Percentiles rank a stretch among this genome's conserved stretches.
Conservation (phyloP, 768 basidiomycete species). For the Rhodosporidiobolus odoratus region DNA sequence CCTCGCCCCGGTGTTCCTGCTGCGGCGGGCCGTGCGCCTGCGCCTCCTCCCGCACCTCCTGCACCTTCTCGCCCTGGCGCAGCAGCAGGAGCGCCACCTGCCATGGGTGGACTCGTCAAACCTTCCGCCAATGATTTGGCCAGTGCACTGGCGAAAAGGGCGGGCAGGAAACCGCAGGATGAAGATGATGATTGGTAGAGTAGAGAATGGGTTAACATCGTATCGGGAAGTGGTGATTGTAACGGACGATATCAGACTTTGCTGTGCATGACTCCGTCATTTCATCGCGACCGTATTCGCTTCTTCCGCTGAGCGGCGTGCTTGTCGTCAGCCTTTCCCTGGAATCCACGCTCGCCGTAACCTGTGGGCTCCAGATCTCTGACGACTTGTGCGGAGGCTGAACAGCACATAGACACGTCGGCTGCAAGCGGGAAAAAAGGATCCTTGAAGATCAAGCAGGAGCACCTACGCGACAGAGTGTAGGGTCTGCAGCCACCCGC, state of each 20-base stretch:
- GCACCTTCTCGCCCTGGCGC: neutral
- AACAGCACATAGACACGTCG: too few species aligned
- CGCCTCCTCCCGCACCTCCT: conserved; percentile 29
- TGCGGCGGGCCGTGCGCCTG: neutral
- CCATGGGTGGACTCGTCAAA: conserved; percentile 22
- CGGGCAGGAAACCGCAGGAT: conserved; percentile 11
- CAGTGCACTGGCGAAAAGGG: conserved; percentile 25
- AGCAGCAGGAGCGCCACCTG: neutral
- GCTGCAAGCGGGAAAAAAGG: too few species aligned
- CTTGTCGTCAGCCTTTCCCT: too few species aligned
- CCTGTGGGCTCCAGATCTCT: too few species aligned
- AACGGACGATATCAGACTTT: neutral
- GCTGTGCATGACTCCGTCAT: neutral
- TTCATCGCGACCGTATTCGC: too few species aligned
- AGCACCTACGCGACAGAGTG: too few species aligned
- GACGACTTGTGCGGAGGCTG: too few species aligned
- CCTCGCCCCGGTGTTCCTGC: conserved; percentile 14
- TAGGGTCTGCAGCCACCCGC: too few species aligned
- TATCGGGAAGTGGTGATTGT: too few species aligned
- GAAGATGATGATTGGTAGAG: conserved; percentile 33
- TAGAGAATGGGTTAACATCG: neutral
- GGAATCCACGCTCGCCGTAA: too few species aligned
- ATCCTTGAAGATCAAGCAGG: too few species aligned
- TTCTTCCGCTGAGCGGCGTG: too few species aligned
- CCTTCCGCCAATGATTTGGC: conserved; percentile 26